phyloP scores from a whole-genome alignment of 2,329 filamentous ascomycete genomes.

The Fusarium continuum region DNA sequence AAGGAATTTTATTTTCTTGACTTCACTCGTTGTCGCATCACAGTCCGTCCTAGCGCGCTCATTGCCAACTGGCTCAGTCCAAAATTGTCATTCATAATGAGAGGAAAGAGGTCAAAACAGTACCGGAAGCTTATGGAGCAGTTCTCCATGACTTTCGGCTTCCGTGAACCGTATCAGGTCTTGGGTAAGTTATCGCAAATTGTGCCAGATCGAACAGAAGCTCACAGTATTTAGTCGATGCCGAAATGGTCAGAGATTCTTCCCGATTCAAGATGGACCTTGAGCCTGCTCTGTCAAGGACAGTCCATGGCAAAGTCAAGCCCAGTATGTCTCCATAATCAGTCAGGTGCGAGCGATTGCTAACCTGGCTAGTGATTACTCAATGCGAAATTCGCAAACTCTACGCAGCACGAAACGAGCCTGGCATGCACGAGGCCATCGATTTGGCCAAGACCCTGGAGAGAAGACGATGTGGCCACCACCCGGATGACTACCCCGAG shows the following conservation, averaged over 20 bases:
- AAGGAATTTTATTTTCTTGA: constrained; percentile 53
- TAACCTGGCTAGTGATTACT: constrained; percentile 71
- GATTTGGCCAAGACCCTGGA: constrained; percentile 79
- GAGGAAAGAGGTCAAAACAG: constrained; percentile 63
- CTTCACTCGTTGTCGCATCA: constrained; percentile 13
- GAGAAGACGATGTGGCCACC: constrained; percentile 80
- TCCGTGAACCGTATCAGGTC: constrained; percentile 94
- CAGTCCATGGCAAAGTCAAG: constrained; percentile 87
- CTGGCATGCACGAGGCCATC: constrained; percentile 68
- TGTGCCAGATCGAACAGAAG: constrained; percentile 8
- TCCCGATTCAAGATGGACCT: constrained; percentile 90
- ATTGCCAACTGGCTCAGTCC: neutral
- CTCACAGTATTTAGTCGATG: constrained; percentile 69
- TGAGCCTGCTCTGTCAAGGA: constrained; percentile 77
- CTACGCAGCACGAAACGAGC: constrained; percentile 69
- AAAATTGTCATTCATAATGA: constrained; percentile 48
- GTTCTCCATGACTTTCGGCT: constrained; percentile 86
- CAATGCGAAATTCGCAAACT: constrained; percentile 84
- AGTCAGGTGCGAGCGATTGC: constrained; percentile 6
- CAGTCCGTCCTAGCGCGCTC: neutral
- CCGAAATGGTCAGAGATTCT: constrained; percentile 83
- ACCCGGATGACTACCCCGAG: constrained; percentile 74
- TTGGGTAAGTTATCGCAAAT: constrained; percentile 61
- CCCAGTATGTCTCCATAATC: constrained; percentile 65
- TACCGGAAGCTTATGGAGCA: constrained; percentile 90